Percentiles rank a stretch among this genome's conserved stretches.
phyloP scores from a whole-genome alignment of 768 basidiomycete genomes.

The Auriscalpium microsporum region DNA sequence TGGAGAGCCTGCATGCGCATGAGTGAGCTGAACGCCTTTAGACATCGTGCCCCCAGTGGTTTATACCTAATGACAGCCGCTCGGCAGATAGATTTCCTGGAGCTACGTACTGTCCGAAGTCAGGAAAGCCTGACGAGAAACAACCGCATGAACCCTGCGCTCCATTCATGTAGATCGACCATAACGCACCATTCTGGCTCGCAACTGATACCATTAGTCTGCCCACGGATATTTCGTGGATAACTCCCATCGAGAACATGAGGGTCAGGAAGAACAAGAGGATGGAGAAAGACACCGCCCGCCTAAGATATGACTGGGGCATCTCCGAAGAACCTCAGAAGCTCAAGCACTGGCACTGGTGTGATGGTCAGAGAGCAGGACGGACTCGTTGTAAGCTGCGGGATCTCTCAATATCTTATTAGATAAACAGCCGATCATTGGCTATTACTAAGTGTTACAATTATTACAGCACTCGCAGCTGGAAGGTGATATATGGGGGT shows the following conservation, averaged over 20 bases:
- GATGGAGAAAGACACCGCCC: slow-evolving; percentile 26
- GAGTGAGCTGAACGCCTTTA: not conserved
- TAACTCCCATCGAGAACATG: slow-evolving; percentile 30
- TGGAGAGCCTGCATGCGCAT: slow-evolving; percentile 34
- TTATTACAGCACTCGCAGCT: too few species aligned
- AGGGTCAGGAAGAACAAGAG: slow-evolving; percentile 36
- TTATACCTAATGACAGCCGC: slow-evolving; percentile 49
- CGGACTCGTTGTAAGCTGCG: too few species aligned
- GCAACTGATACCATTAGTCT: not conserved
- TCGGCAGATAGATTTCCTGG: slow-evolving; percentile 31
- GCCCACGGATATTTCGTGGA: slow-evolving; percentile 12
- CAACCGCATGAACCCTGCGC: too few species aligned
- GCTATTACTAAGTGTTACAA: too few species aligned
- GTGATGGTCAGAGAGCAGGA: too few species aligned
- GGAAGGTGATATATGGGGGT: too few species aligned
- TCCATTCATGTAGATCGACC: too few species aligned
- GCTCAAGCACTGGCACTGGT: too few species aligned
- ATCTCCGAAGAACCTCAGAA: not conserved
- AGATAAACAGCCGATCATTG: too few species aligned
- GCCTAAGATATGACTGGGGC: slow-evolving; percentile 13
- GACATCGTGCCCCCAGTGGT: not conserved
- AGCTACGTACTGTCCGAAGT: not conserved
- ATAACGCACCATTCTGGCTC: too few species aligned
- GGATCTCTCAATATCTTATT: too few species aligned
- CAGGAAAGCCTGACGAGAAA: not conserved